Percentiles rank a stretch among this genome's conserved stretches.
These are phyloP conservation scores for Mortierella sp. DNA, from an alignment of 371 early-diverging fungal species.

Conservation along the genomic window DNA sequence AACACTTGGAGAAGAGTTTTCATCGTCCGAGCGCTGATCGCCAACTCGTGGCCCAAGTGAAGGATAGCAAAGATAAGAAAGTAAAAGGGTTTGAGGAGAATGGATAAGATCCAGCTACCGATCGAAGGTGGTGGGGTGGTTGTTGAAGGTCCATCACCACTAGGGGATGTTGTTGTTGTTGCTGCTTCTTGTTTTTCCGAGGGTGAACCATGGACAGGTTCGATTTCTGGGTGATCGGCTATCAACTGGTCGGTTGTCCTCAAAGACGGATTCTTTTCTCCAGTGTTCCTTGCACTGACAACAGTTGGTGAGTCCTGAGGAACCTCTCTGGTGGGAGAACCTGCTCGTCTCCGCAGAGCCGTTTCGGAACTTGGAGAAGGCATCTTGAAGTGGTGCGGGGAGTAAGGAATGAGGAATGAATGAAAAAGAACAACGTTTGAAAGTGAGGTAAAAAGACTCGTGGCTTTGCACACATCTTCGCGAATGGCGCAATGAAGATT, in stretches of 20 bases:
- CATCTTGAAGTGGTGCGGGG: not conserved
- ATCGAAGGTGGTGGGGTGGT: slow-evolving; percentile 1
- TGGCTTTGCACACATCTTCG: too few species aligned
- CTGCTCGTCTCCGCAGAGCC: slow-evolving; percentile 3
- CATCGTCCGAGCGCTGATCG: slow-evolving; percentile 30
- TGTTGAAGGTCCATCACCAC: not conserved
- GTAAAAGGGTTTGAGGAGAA: slow-evolving; percentile 40
- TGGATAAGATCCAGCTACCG: slow-evolving; percentile 13
- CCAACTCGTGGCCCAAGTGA: slow-evolving; percentile 33
- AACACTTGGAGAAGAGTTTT: slow-evolving; percentile 35
- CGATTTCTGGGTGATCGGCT: slow-evolving; percentile 12
- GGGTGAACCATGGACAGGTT: not conserved
- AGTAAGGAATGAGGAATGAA: not conserved
- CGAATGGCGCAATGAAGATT: too few species aligned
- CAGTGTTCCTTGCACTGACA: too few species aligned
- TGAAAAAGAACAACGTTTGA: too few species aligned
- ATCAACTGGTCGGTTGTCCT: slow-evolving; percentile 1
- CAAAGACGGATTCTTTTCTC: too few species aligned
- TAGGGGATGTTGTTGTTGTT: slow-evolving; percentile 1
- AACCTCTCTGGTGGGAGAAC: slow-evolving; percentile 1
- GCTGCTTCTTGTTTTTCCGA: not conserved
- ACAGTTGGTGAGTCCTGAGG: too few species aligned
- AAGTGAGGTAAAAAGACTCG: too few species aligned
- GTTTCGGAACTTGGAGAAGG: not conserved
- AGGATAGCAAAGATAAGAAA: slow-evolving; percentile 38